A percentile compares a stretch with the other conserved stretches of the same genome.
Evolutionary conservation across 495 filamentous ascomycete genomes (phyloP).

Genomic region (Neurospora tetrasperma): DNA sequence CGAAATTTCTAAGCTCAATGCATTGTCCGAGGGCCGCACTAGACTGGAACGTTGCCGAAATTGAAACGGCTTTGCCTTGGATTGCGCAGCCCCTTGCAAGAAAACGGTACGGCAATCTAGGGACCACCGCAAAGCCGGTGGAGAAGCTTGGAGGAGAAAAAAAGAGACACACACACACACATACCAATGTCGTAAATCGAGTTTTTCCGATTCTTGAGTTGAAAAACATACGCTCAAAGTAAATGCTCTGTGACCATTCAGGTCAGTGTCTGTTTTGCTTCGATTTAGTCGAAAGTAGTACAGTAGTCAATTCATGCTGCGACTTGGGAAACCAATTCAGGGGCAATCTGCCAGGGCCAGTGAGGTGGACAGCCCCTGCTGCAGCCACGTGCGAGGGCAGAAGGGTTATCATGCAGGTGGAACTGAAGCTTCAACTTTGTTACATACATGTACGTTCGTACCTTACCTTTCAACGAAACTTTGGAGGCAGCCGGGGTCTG

Average conservation of each 20-base stretch:
- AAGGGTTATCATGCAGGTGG: not conserved
- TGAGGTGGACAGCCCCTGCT: not conserved
- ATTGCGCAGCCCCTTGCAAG: not conserved
- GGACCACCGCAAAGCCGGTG: slow-evolving; percentile 9
- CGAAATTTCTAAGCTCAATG: slow-evolving; percentile 26
- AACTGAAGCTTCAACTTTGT: not conserved
- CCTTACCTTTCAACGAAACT: not conserved
- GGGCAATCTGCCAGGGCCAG: not conserved
- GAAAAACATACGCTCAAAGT: not conserved
- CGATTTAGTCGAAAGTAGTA: not conserved
- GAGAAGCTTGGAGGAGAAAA: not conserved
- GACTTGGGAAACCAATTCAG: not conserved
- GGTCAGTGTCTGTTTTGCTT: not conserved
- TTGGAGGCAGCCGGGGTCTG: not conserved
- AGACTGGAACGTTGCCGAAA: slow-evolving; percentile 34
- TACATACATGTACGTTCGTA: not conserved
- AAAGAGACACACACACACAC: not conserved
- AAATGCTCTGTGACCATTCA: not conserved
- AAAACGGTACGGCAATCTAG: not conserved
- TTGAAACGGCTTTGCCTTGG: slow-evolving; percentile 29
- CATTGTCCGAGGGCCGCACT: slow-evolving; percentile 23
- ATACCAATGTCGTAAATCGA: slow-evolving; percentile 1
- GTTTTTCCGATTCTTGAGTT: not conserved
- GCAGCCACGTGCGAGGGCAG: not conserved
- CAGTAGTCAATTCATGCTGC: not conserved